Conservation (phyloP, 805 yeast species). For the Pichia phayaonensis region DNA sequence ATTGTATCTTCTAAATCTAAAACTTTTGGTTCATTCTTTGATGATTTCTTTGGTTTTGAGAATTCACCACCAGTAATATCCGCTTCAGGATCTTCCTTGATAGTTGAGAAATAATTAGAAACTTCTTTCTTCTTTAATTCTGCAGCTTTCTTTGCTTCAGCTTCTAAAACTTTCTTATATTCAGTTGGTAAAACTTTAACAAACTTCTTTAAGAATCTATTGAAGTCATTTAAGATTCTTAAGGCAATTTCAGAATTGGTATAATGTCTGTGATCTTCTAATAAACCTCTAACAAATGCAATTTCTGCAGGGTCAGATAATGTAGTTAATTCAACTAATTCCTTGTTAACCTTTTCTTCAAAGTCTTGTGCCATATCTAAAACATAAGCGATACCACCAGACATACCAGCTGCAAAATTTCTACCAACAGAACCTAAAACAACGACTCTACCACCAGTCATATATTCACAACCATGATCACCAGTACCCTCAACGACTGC, state of each 20-base stretch:
- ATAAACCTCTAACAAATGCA: conserved; percentile 85
- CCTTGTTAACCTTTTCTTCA: conserved; percentile 66
- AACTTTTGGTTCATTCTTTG: conserved; percentile 66
- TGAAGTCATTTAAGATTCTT: conserved; percentile 75
- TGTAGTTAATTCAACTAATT: conserved; percentile 70
- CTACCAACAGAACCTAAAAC: conserved; percentile 89
- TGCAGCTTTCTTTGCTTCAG: conserved; percentile 57
- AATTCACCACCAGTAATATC: conserved; percentile 90
- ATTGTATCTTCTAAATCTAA: conserved; percentile 87
- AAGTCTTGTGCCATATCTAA: conserved; percentile 93
- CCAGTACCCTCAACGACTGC: conserved; percentile 97
- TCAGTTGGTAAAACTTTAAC: conserved; percentile 91
- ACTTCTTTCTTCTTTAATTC: conserved; percentile 62
- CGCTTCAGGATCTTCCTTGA: conserved; percentile 75
- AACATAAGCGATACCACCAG: conserved; percentile 98
- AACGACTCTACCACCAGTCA: conserved; percentile 98
- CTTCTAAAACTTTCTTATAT: conserved; percentile 81
- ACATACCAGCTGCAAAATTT: conserved; percentile 95
- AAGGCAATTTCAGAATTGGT: conserved; percentile 89
- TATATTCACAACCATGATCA: conserved; percentile 98
- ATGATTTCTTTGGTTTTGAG: conserved; percentile 40
- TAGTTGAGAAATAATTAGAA: conserved; percentile 55
- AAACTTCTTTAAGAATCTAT: conserved; percentile 78
- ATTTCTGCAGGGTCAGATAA: conserved; percentile 85
- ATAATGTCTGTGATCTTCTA: conserved; percentile 93